Conservation (phyloP, 768 basidiomycete genomes). For the Russula olivacea region DNA sequence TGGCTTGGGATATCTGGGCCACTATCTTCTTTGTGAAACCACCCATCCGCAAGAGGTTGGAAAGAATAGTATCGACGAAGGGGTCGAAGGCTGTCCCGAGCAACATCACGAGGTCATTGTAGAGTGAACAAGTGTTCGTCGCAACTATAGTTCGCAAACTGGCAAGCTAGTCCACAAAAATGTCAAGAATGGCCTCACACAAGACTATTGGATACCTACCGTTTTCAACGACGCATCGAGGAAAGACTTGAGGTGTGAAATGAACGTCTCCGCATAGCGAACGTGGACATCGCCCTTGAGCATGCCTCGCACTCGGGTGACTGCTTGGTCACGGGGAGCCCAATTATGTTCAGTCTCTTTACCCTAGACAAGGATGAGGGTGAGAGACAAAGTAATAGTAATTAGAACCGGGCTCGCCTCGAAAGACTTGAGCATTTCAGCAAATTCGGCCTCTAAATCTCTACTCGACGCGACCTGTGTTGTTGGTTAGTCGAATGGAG, state of each 20-base stretch:
- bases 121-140: constrained; percentile 68
- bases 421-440: constrained; percentile 70
- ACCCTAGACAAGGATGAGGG: constrained; percentile 47
- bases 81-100: constrained; percentile 71
- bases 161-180: constrained; percentile 48
- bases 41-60: constrained; percentile 79
- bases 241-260: constrained; percentile 69
- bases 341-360: constrained; percentile 97
- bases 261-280: constrained; percentile 68
- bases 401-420: constrained; percentile 45
- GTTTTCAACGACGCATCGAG: constrained; percentile 81
- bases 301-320: constrained; percentile 82
- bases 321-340: constrained; percentile 70
- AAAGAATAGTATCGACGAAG: constrained; percentile 68
- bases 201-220: constrained; percentile 40
- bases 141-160: constrained; percentile 92
- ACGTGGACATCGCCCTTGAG: constrained; percentile 76
- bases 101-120: constrained; percentile 62
- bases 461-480: constrained; percentile 71
- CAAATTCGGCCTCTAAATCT: constrained; percentile 85
- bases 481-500: neutral
- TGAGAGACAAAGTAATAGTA: neutral
- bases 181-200: constrained; percentile 5
- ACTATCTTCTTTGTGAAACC: constrained; percentile 90
- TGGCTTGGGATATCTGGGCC: constrained; percentile 77